Evolutionary conservation across 257 asterid species (phyloP), one percentile per base, ranked within the genome.

Genomic region (Ilex aquifolium): DNA sequence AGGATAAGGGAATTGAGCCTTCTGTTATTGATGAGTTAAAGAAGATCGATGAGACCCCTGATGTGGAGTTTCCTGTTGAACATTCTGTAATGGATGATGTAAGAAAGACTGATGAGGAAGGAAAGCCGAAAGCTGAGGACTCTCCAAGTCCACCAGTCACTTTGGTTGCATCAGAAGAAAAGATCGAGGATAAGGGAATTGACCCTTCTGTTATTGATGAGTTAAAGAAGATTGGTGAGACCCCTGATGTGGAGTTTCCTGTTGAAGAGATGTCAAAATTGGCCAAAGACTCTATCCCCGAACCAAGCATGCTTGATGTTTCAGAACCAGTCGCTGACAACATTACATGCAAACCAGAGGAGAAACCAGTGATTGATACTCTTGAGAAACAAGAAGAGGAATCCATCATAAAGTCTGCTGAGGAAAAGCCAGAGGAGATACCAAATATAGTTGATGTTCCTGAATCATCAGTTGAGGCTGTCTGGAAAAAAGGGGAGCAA

Each of bases 1-100:
- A 72, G 57, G 88, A 69, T 51, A 78, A 80, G 80, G 62, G 62
- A 3, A 73, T 69, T 55, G 80, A 82, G 72, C 52, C 72, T 69
- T 73, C 79, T 63, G 39, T 50, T 0, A 44, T 60, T 8, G 64
- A 59, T 63, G 75, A 63, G 46, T 61, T 68, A 30, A 70, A 74
- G 62, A 72, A 71, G 74, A 48, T 48, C 36, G 80, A 72, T 44
- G 83, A 74, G 29, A 29, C 57, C 21, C 79, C 79, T 17, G 21
- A 42, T 57, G 59, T 54, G 58, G 71, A 54, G 56, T 54, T 61
- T 30, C 15, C 57, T 21, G 27, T 21, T 21, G 27, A 21, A 21
- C 27, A 0, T 21, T 21, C 27, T 21, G 0, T 21, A 21, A 21
- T 21, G 27, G 27, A 21, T 21, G 27, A 21, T 21, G 27, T 21